Conservation (phyloP, 164 flowering plant genomes). For the Malania oleifera region DNA sequence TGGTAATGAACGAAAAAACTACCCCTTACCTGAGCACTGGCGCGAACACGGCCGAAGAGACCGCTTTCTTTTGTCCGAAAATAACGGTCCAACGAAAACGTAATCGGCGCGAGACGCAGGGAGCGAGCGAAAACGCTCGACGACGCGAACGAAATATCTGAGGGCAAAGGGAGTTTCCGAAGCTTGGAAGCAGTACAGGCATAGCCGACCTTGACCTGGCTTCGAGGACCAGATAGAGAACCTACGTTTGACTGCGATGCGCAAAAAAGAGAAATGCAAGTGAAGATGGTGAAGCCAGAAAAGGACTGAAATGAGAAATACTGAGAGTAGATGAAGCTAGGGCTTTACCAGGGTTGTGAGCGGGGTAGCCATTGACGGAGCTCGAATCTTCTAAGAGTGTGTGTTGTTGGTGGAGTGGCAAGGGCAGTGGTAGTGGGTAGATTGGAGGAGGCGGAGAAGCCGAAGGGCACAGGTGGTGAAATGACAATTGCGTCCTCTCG, state of each 20-base stretch:
- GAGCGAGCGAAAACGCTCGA: constrained; percentile 29
- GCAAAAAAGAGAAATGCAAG: neutral
- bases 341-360: constrained; percentile 25
- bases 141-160: constrained; percentile 20
- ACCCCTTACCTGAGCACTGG: constrained; percentile 42
- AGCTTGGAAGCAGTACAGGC: constrained; percentile 19
- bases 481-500: too few species aligned
- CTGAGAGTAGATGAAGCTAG: neutral
- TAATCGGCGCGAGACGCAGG: constrained; percentile 17
- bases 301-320: neutral
- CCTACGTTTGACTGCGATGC: constrained; percentile 35
- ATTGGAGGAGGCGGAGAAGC: too few species aligned
- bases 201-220: constrained; percentile 11
- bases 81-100: constrained; percentile 12
- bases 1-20: neutral
- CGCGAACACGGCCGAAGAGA: constrained; percentile 26
- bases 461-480: too few species aligned
- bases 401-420: too few species aligned
- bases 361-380: constrained; percentile 34
- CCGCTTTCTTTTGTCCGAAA: constrained; percentile 13
- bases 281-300: neutral
- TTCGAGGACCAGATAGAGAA: constrained; percentile 20
- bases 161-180: constrained; percentile 14
- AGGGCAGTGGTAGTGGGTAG: too few species aligned
- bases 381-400: too few species aligned